Conservation (phyloP, 176 grass and related monocot genomes). For the Rhynchospora tenuis region DNA sequence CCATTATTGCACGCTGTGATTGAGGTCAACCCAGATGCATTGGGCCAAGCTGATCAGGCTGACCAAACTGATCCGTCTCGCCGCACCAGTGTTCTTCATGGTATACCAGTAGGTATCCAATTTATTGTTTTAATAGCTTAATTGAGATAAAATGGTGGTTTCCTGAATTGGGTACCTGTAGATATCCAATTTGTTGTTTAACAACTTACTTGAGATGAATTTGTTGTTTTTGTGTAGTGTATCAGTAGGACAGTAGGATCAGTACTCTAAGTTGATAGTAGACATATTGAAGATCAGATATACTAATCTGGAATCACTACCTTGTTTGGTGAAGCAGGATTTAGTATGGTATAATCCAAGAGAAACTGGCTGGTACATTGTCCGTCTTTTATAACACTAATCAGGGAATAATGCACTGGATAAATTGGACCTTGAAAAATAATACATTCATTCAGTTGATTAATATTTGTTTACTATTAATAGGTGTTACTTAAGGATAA, state of each 20-base stretch:
- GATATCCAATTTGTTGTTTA: background rate
- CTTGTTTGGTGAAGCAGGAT: background rate
- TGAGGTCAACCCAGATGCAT: constrained; percentile 54
- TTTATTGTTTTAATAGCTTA: background rate
- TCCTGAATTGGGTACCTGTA: background rate
- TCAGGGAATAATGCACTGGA: background rate
- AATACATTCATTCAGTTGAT: background rate
- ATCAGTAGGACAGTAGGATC: background rate
- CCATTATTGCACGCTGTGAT: constrained; percentile 58
- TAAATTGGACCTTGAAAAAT: background rate
- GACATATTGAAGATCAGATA: no score
- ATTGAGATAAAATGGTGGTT: background rate
- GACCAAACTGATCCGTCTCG: background rate
- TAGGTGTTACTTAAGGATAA: constrained; percentile 79
- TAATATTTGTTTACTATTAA: constrained; percentile 20
- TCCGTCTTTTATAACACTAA: background rate
- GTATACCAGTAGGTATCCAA: constrained; percentile 11
- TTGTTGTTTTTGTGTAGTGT: background rate
- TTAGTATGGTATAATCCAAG: background rate
- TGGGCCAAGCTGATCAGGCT: constrained; percentile 32
- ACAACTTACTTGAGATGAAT: background rate
- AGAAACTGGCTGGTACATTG: background rate
- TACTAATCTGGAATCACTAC: background rate
- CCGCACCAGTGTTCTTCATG: constrained; percentile 12
- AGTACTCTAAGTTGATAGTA: no score